Evolutionary conservation across 2,329 filamentous ascomycete genomes (phyloP).

Genomic region (Phialophora macrospora): DNA sequence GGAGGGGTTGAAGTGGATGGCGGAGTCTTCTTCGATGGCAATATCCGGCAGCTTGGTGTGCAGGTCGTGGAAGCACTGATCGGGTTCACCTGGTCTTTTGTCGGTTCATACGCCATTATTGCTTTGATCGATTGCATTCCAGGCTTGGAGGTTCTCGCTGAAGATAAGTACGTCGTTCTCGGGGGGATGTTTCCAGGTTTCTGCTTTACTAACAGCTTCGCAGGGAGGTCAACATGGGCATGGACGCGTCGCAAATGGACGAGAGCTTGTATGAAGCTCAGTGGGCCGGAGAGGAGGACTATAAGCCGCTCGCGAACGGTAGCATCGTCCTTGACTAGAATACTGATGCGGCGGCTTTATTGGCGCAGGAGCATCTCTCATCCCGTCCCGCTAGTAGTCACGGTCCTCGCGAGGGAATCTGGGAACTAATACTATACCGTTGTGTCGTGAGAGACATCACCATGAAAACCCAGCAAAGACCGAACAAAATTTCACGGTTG

Average conservation of each 20-base stretch:
- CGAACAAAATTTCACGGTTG: neutral
- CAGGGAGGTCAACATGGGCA: conserved; percentile 52
- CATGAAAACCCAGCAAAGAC: neutral
- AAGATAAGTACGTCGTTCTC: conserved; percentile 54
- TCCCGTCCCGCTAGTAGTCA: neutral
- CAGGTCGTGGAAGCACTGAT: conserved; percentile 59
- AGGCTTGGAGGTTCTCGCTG: conserved; percentile 58
- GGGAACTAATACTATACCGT: neutral
- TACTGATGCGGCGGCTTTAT: neutral
- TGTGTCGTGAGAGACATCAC: neutral
- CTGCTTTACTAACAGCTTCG: conserved; percentile 4
- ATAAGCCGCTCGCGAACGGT: conserved; percentile 35
- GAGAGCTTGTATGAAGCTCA: conserved; percentile 52
- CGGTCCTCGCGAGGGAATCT: neutral
- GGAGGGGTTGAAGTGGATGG: conserved; percentile 56
- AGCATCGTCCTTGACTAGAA: conserved; percentile 29
- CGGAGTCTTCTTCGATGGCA: conserved; percentile 60
- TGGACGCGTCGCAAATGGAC: conserved; percentile 59
- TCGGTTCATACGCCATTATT: conserved; percentile 55
- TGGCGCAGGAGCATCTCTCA: neutral
- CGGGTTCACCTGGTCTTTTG: conserved; percentile 59
- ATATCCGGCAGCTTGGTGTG: conserved; percentile 55
- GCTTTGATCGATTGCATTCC: conserved; percentile 59
- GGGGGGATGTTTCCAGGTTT: neutral
- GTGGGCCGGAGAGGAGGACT: conserved; percentile 43